Evolutionary conservation across 345 rosid species (phyloP).

Genomic region (Cardamine occulta): DNA sequence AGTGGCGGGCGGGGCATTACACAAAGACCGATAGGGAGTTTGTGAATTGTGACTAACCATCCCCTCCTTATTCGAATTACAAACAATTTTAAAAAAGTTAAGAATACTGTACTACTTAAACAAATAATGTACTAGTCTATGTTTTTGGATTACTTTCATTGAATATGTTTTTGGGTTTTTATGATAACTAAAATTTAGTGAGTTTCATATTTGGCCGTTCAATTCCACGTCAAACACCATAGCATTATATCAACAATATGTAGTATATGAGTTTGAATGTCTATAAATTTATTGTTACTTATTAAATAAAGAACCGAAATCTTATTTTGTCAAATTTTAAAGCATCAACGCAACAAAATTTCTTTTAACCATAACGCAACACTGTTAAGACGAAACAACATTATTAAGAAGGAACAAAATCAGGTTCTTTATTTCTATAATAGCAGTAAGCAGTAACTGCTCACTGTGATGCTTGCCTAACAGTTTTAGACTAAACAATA

Average conservation of each 20-base stretch:
- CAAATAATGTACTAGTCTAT: neutral
- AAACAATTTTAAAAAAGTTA: neutral
- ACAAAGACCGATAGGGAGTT: neutral
- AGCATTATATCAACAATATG: too few relatives aligned
- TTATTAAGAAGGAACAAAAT: neutral
- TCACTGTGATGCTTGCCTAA: neutral
- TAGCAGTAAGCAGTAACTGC: neutral
- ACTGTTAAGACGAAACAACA: neutral
- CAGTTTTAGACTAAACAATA: neutral
- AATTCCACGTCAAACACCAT: too few relatives aligned
- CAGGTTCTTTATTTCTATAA: neutral
- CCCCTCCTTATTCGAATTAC: neutral
- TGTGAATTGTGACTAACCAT: neutral
- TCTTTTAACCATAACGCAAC: neutral
- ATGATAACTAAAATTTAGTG: neutral
- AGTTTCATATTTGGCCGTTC: neutral
- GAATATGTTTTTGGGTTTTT: neutral
- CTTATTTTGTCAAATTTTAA: neutral
- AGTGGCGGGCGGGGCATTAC: too few relatives aligned
- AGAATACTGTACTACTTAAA: too few relatives aligned
- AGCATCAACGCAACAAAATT: neutral
- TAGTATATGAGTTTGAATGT: too few relatives aligned
- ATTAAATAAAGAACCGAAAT: too few relatives aligned
- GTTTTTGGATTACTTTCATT: neutral
- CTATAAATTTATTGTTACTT: too few relatives aligned